Base-by-base conservation (phyloP, 345 rosid species). In the Hibiscus tridactylites region DNA sequence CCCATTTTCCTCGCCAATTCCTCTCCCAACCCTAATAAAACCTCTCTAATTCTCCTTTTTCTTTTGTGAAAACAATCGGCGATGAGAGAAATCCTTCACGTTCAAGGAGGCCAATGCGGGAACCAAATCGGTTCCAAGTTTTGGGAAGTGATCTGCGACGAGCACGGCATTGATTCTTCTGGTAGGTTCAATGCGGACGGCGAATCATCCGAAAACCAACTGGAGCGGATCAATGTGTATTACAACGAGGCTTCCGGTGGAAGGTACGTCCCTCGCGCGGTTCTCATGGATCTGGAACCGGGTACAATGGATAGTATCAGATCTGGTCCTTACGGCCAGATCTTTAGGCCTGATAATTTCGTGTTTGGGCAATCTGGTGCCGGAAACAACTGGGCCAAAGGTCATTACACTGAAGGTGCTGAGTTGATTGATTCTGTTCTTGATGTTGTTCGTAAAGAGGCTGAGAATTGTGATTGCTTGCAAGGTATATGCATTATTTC, bases 211-310 rank as follows among this genome's bases (percentile, higher is more conserved):
- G 93, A 89, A 80, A 81, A 86, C 42, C 97, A 91, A 76, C 88
- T 93, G 61, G 98, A 93, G 81, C 84, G 98, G 35, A 93, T 93
- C 85, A 93, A 93, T 66, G 97, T 93, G 9, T 93, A 93, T 75
- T 93, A 89, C 81, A 93, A 93, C 9, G 98, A 93, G 73, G 96
- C 98, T 0, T 85, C 97, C 9, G 98, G 96, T 17, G 97, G 97
- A 11, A 71, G 97, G 71, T 93, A 91, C 76, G 98, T 93, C 10
- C 98, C 98, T 1, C 85, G 98, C 10, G 97, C 98, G 5, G 98
- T 93, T n/a, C 97, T 91, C 17, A 93, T 93, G 98, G 98, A 93
- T 85, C 98, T 93, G 42, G 98, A 93, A 79, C 98, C 98, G 3
- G 98, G 98, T 42, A 93, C 98, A 39, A 93, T 93, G 98, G 97